These are phyloP conservation scores for Rhodamnia argentea DNA, from an alignment of 345 rosid species.

Conservation along the genomic window DNA sequence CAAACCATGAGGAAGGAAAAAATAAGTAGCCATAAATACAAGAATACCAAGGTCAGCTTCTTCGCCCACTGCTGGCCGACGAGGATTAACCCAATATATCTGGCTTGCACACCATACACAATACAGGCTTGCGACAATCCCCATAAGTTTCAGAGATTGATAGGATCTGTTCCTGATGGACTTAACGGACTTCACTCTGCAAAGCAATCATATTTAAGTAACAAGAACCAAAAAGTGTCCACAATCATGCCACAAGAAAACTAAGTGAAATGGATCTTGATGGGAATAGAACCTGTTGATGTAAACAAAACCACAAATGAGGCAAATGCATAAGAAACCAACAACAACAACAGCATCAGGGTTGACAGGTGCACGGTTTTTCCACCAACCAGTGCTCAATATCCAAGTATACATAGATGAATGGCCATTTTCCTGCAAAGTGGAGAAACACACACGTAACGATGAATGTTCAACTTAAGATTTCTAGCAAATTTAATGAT, in stretches of 20 bases:
- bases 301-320: slow-evolving; percentile 49
- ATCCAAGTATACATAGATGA: slow-evolving; percentile 54
- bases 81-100: slow-evolving; percentile 46
- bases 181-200: slow-evolving; percentile 26
- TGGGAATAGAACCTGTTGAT: slow-evolving; percentile 36
- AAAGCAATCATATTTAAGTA: not conserved
- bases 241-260: not conserved
- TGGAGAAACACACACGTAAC: not conserved
- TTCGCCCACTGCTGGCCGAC: slow-evolving; percentile 59
- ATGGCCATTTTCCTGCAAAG: slow-evolving; percentile 49
- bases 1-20: slow-evolving; percentile 43
- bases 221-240: not conserved
- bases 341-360: slow-evolving; percentile 53
- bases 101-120: slow-evolving; percentile 61
- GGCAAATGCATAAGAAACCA: slow-evolving; percentile 34
- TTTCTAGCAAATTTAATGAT: not conserved
- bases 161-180: slow-evolving; percentile 14
- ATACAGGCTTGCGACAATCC: slow-evolving; percentile 32
- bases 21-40: slow-evolving; percentile 30
- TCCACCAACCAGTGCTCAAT: slow-evolving; percentile 74
- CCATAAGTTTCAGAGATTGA: slow-evolving; percentile 24
- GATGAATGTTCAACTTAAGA: not conserved
- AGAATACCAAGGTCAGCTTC: slow-evolving; percentile 71
- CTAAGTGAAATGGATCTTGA: not conserved
- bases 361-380: slow-evolving; percentile 43